These are phyloP conservation scores for Zygosaccharomyces bailii DNA, from an alignment of 805 yeast species.

Conservation along the genomic window DNA sequence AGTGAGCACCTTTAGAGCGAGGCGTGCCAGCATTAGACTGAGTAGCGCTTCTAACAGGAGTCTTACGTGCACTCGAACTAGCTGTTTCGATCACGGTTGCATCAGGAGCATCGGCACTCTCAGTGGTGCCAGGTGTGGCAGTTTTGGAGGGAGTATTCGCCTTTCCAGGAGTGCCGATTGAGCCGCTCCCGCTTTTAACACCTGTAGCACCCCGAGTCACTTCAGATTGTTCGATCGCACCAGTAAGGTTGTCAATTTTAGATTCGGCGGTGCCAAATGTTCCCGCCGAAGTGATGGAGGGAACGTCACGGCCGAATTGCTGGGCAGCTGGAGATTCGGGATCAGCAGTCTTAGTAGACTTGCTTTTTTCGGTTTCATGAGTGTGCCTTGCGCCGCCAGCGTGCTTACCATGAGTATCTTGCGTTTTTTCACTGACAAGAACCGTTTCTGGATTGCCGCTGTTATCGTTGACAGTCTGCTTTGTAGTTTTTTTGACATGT, in stretches of 20 bases:
- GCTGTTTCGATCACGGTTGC: background rate
- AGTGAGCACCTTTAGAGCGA: background rate
- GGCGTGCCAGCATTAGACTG: background rate
- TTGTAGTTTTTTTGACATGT: background rate
- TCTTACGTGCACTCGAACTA: background rate
- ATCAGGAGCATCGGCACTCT: background rate
- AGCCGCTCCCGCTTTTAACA: too few relatives aligned
- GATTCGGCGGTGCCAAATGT: slow-evolving; percentile 8
- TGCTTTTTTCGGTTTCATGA: background rate
- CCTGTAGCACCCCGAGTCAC: background rate
- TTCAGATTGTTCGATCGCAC: background rate
- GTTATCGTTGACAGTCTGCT: background rate
- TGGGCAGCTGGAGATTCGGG: slow-evolving; percentile 12
- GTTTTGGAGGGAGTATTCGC: too few relatives aligned
- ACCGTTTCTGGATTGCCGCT: background rate
- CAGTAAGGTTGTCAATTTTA: slow-evolving; percentile 2
- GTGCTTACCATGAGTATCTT: background rate
- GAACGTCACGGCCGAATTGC: slow-evolving; percentile 17
- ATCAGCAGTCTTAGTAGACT: background rate
- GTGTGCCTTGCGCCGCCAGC: background rate
- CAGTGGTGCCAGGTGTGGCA: too few relatives aligned
- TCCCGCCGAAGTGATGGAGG: slow-evolving; percentile 11
- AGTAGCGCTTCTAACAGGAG: slow-evolving; percentile 4
- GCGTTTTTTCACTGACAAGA: too few relatives aligned
- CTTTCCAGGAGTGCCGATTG: background rate